These are phyloP conservation scores for Ophiostoma montium DNA, from an alignment of 2,329 filamentous ascomycete species.

Conservation along the genomic window DNA sequence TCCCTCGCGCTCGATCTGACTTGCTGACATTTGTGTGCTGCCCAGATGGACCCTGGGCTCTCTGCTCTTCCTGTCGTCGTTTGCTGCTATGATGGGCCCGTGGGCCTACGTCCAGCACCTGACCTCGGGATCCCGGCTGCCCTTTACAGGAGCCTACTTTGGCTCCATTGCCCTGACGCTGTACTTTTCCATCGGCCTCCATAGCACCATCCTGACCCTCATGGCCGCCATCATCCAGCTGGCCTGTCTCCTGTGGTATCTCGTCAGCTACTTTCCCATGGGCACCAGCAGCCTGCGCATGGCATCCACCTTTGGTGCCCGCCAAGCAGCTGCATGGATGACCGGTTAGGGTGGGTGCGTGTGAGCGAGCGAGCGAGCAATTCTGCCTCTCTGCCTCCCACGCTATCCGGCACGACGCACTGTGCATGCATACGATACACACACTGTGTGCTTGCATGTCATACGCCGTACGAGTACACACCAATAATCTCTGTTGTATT, in stretches of 20 bases:
- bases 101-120: conserved; percentile 72
- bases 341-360: conserved; percentile 52
- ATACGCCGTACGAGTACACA: no score
- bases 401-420: no score
- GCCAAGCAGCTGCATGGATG: conserved; percentile 79
- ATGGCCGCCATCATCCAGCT: conserved; percentile 75
- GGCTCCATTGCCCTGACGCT: conserved; percentile 81
- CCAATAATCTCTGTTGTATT: no score
- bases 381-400: no score
- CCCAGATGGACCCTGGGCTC: conserved; percentile 88
- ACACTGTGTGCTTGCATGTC: no score
- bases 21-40: neutral
- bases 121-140: conserved; percentile 67
- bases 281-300: conserved; percentile 77
- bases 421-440: no score
- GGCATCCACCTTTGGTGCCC: conserved; percentile 73
- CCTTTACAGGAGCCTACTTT: conserved; percentile 91
- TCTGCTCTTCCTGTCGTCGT: conserved; percentile 76
- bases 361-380: no score
- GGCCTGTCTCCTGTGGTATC: conserved; percentile 75
- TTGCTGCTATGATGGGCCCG: conserved; percentile 89
- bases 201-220: conserved; percentile 71
- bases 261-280: conserved; percentile 97
- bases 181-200: conserved; percentile 80
- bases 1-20: no score